phyloP scores from a whole-genome alignment of 2,329 filamentous ascomycete species.

The Ampelomyces quisqualis region DNA sequence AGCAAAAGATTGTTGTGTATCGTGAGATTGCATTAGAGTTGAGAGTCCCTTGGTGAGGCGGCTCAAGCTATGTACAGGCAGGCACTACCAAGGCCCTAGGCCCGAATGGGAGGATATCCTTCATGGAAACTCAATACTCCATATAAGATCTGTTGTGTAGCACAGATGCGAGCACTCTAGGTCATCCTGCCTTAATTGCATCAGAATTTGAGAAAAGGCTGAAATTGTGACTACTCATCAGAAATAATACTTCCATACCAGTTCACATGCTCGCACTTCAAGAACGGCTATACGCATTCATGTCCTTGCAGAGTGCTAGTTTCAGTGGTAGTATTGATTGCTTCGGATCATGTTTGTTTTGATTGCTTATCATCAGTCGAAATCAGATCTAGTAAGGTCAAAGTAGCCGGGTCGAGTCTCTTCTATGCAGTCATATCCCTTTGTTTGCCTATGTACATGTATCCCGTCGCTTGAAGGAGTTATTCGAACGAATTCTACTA shows the following conservation, averaged over 20 bases:
- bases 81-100: too few relatives aligned
- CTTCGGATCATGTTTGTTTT: neutral
- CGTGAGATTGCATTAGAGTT: too few relatives aligned
- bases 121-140: too few relatives aligned
- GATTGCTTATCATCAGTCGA: neutral
- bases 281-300: neutral
- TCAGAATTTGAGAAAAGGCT: too few relatives aligned
- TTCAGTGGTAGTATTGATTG: neutral
- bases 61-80: too few relatives aligned
- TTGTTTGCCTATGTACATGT: neutral
- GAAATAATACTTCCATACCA: neutral
- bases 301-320: neutral
- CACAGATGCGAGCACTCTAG: too few relatives aligned
- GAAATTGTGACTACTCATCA: neutral
- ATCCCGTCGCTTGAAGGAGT: neutral
- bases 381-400: neutral
- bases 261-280: neutral
- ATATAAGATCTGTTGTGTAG: too few relatives aligned
- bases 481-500: neutral
- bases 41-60: too few relatives aligned
- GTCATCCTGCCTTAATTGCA: too few relatives aligned
- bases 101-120: neutral
- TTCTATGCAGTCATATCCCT: neutral
- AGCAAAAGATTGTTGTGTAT: neutral
- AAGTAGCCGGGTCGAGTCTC: neutral